Evolutionary conservation across 2,329 filamentous ascomycete species (phyloP).

Genomic region (Rhynchosporium secalis): DNA sequence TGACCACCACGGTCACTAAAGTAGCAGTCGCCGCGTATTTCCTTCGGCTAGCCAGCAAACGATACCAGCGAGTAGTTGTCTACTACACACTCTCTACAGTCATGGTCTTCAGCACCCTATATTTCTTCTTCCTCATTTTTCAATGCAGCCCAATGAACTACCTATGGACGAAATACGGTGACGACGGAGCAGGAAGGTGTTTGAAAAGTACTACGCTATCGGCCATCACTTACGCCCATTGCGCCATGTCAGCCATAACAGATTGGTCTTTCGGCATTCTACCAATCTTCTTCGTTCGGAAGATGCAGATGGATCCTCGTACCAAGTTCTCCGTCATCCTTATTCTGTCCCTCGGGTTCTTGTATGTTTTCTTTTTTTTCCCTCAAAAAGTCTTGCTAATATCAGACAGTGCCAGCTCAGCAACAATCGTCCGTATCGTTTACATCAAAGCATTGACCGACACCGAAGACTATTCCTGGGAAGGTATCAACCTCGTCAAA

Average conservation of each 20-base stretch:
- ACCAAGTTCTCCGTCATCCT: conserved; percentile 41
- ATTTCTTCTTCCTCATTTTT: conserved; percentile 38
- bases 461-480: conserved; percentile 44
- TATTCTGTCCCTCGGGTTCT: conserved; percentile 42
- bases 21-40: conserved; percentile 37
- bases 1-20: conserved; percentile 36
- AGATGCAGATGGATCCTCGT: conserved; percentile 35
- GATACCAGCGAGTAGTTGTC: conserved; percentile 33
- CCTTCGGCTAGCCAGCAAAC: conserved; percentile 34
- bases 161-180: conserved; percentile 42
- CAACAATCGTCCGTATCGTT: conserved; percentile 46
- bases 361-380: conserved; percentile 38
- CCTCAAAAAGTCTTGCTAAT: not conserved
- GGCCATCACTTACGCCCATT: conserved; percentile 35
- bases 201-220: conserved; percentile 33
- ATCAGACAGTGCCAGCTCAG: conserved; percentile 42
- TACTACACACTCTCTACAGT: conserved; percentile 31
- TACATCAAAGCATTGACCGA: conserved; percentile 44
- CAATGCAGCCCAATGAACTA: conserved; percentile 38
- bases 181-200: conserved; percentile 37
- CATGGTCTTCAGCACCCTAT: conserved; percentile 33
- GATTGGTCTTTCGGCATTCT: conserved; percentile 38
- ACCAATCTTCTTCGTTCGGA: conserved; percentile 37
- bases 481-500: conserved; percentile 46
- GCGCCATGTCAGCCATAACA: conserved; percentile 34